Evolutionary conservation across 371 early-diverging fungal genomes (phyloP), one percentile per base, ranked within the genome.

Genomic region (Saksenaea vasiformis): DNA sequence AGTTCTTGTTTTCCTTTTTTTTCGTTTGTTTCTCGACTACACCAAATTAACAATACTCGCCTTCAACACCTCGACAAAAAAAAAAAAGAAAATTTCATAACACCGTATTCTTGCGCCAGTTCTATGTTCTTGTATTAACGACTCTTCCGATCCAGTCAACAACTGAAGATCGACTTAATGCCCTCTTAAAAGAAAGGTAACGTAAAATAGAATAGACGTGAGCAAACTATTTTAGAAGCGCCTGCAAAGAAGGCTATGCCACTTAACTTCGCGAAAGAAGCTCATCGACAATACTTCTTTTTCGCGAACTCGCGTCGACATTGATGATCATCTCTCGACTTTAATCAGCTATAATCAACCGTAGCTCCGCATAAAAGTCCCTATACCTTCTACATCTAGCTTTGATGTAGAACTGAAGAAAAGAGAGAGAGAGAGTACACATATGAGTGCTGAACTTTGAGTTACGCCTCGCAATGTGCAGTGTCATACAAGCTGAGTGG

Each of bases 1-100:
- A 47, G 51, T 47, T 47, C 51, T 47, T 47, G 51, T 47, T 47
- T 47, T 24, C 51, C 51, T 47, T 47, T 47, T 47, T 47, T 47
- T 47, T 47, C 51, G 51, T 47, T 47, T 47, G 51, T 47, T 47
- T 47, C 51, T 47, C 51, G 51, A 47, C 51, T 47, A 47, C 51
- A 47, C 51, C 51, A 47, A 47, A 47, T 47, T 47, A 47, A 47
- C 51, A 47, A 47, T 47, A 47, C 51, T 47, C 51, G 51, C 51
- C 51, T 47, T 47, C 51, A 47, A 47, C 51, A 47, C 51, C 51
- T 47, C n/a, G 22, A 22, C n/a, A 17, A 47, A 47, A 47, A 47
- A 47, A 47, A 47, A 47, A 47, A 47, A 22, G 22, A 22, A 19
- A 8, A 19, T 47, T 19, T 47, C 51, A 47, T 47, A 22, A 47